Conservation (phyloP, 2,329 filamentous ascomycete species). For the Aureobasidium melanogenum region DNA sequence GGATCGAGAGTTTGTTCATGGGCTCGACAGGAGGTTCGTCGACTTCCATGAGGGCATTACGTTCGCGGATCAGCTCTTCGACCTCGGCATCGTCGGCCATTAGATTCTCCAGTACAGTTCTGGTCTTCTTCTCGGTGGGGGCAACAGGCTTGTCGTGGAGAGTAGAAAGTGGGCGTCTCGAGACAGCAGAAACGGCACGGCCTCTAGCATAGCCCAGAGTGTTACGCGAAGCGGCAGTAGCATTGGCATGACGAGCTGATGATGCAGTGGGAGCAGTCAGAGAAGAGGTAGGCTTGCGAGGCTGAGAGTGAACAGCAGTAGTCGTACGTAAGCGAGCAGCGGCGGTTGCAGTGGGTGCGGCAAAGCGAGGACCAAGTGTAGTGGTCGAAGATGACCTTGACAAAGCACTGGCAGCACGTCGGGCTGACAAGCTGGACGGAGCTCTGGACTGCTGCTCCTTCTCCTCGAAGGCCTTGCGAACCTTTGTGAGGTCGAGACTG, state of each 20-base stretch:
- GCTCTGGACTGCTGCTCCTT: slow-evolving; percentile 15
- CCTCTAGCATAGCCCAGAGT: slow-evolving; percentile 83
- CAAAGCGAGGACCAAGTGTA: slow-evolving; percentile 20
- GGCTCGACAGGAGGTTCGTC: neutral
- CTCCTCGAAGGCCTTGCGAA: slow-evolving; percentile 13
- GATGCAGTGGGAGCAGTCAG: slow-evolving; percentile 22
- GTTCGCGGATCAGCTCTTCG: slow-evolving; percentile 18
- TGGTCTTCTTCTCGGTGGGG: slow-evolving; percentile 11
- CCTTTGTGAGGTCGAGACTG: slow-evolving; percentile 22
- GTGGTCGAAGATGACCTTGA: slow-evolving; percentile 22
- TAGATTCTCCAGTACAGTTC: slow-evolving; percentile 5
- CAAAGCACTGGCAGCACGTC: slow-evolving; percentile 38
- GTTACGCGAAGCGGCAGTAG: slow-evolving; percentile 62
- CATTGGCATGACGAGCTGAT: slow-evolving; percentile 45
- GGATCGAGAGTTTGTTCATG: slow-evolving; percentile 14
- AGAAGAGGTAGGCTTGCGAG: slow-evolving; percentile 29
- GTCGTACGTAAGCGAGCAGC: slow-evolving; percentile 32
- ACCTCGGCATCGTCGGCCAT: slow-evolving; percentile 13
- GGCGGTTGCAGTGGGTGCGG: slow-evolving; percentile 29
- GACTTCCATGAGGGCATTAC: neutral
- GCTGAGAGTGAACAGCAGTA: slow-evolving; percentile 23
- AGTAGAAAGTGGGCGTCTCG: slow-evolving; percentile 22
- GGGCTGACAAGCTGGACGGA: slow-evolving; percentile 47
- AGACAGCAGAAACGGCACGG: slow-evolving; percentile 41
- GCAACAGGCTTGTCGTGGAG: slow-evolving; percentile 12